phyloP scores from a whole-genome alignment of 2,329 filamentous ascomycete genomes.

The Penicillium concentricum region DNA sequence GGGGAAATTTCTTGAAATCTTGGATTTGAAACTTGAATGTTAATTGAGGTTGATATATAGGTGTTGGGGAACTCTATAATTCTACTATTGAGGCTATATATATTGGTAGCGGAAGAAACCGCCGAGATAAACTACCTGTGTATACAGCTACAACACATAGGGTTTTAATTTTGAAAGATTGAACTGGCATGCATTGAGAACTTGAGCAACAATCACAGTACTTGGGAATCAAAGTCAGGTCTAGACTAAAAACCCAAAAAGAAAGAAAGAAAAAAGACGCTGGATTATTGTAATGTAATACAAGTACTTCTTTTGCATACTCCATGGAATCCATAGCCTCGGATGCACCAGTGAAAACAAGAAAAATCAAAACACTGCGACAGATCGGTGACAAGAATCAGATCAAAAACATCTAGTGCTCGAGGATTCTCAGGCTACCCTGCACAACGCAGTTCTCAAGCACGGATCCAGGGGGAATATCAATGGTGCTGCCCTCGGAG shows the following conservation, averaged over 20 bases:
- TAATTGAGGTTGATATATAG: background rate
- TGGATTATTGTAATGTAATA: constrained; percentile 33
- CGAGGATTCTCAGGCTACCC: constrained; percentile 78
- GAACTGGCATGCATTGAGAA: constrained; percentile 16
- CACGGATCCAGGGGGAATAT: constrained; percentile 93
- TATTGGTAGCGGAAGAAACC: background rate
- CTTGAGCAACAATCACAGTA: constrained; percentile 13
- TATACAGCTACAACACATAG: no score
- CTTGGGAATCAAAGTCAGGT: constrained; percentile 18
- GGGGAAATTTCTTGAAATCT: background rate
- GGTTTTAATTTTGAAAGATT: no score
- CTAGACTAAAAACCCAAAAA: constrained; percentile 9
- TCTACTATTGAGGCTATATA: background rate
- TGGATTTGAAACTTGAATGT: background rate
- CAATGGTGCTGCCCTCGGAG: constrained; percentile 95
- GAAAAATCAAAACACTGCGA: background rate
- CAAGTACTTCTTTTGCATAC: constrained; percentile 28
- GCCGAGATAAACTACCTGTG: background rate
- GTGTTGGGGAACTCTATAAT: background rate
- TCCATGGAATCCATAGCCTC: constrained; percentile 25
- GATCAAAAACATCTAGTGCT: constrained; percentile 54
- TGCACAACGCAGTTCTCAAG: constrained; percentile 99
- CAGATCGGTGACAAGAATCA: background rate
- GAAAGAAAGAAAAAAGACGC: constrained; percentile 21
- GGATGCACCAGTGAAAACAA: constrained; percentile 26